A percentile compares a stretch with the other conserved stretches of the same genome.
phyloP scores from a whole-genome alignment of 768 basidiomycete genomes.

The Phylloporus sp. region DNA sequence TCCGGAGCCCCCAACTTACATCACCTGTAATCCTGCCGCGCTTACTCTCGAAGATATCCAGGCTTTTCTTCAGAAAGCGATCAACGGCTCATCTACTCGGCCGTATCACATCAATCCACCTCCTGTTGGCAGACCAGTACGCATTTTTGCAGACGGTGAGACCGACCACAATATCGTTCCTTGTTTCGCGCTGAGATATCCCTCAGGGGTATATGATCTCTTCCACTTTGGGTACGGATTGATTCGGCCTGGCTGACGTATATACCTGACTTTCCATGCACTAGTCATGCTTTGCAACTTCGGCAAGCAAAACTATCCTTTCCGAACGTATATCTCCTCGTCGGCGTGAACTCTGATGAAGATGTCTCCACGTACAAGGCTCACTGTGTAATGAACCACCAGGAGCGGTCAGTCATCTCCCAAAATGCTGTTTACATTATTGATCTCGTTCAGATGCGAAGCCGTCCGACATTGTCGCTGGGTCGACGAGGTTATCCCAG shows the following conservation, averaged over 20 bases:
- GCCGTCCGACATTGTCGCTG: conserved; percentile 94
- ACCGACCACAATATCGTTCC: no score
- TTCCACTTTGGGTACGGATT: conserved; percentile 86
- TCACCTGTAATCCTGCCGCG: conserved; percentile 58
- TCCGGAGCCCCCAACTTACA: conserved; percentile 38
- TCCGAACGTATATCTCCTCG: conserved; percentile 83
- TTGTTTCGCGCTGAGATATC: conserved; percentile 1
- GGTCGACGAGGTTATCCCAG: conserved; percentile 91
- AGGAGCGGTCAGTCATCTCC: conserved; percentile 58
- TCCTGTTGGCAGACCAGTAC: conserved; percentile 71
- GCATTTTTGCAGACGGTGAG: conserved; percentile 92
- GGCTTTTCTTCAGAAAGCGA: conserved; percentile 68
- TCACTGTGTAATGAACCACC: conserved; percentile 81
- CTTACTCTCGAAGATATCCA: conserved; percentile 78
- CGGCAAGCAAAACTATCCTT: conserved; percentile 96
- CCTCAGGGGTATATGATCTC: conserved; percentile 87
- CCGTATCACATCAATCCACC: conserved; percentile 85
- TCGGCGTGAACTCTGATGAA: conserved; percentile 90
- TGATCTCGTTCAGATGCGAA: conserved; percentile 59
- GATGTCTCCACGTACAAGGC: conserved; percentile 78
- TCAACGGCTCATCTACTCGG: conserved; percentile 63
- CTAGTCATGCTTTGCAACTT: conserved; percentile 89
- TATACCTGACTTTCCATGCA: conserved; percentile 3
- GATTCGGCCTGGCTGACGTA: neutral
- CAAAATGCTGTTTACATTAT: neutral